Evolutionary conservation across 148 eudicot species (phyloP).

Genomic region (Suaeda aralocaspica): DNA sequence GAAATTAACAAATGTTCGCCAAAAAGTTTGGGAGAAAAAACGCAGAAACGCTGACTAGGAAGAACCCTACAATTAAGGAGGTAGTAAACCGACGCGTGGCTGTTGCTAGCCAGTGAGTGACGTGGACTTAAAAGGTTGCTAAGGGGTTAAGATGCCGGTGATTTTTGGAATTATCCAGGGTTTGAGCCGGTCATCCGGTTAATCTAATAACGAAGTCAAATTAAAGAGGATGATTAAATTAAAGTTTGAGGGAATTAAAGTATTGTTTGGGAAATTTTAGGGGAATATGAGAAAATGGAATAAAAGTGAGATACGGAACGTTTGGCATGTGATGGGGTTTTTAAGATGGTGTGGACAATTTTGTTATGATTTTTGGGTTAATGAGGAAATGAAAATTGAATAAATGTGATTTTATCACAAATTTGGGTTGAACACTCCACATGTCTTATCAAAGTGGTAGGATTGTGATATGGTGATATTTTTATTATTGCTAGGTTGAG

Average conservation of each 20-base stretch:
- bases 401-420: too few relatives aligned
- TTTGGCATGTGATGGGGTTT: background rate
- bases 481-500: too few relatives aligned
- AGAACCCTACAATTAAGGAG: slow-evolving; percentile 16
- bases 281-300: background rate
- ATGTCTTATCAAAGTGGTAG: too few relatives aligned
- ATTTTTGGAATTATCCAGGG: background rate
- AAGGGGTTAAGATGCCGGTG: slow-evolving; percentile 8
- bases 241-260: background rate
- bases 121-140: background rate
- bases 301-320: background rate
- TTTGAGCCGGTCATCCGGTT: slow-evolving; percentile 15
- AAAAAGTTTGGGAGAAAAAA: slow-evolving; percentile 23
- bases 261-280: background rate
- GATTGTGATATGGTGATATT: too few relatives aligned
- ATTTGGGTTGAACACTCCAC: too few relatives aligned
- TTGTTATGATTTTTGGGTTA: background rate
- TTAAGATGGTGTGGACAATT: background rate
- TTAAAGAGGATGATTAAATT: background rate
- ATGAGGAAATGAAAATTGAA: too few relatives aligned
- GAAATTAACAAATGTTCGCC: slow-evolving; percentile 19
- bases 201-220: background rate
- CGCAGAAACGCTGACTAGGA: slow-evolving; percentile 28
- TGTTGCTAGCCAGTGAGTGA: slow-evolving; percentile 5
- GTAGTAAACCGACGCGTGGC: slow-evolving; percentile 31